Evolutionary conservation across 2,329 filamentous ascomycete species (phyloP).

Genomic region (Sarocladium oryzae): DNA sequence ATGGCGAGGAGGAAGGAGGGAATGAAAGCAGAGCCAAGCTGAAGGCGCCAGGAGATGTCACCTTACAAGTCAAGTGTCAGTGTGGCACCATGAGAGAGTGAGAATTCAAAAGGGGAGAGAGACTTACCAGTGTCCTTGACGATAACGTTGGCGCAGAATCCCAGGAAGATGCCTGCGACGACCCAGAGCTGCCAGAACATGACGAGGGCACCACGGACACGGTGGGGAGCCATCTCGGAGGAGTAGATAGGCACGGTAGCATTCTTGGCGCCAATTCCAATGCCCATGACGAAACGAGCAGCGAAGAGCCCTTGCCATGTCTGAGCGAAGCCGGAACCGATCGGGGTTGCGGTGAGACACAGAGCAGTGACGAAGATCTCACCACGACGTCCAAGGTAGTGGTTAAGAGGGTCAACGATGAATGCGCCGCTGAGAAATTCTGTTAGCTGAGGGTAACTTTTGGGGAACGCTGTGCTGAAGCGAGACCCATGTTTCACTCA

Average conservation of each 20-base stretch:
- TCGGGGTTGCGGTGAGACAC: conserved; percentile 29
- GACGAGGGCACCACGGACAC: conserved; percentile 64
- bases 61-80: too few species aligned
- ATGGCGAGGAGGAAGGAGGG: conserved; percentile 44
- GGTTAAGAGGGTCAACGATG: conserved; percentile 43
- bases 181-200: conserved; percentile 60
- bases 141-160: conserved; percentile 47
- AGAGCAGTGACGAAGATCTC: conserved; percentile 58
- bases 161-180: conserved; percentile 33
- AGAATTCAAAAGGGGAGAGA: too few species aligned
- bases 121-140: conserved; percentile 39
- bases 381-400: conserved; percentile 56
- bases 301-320: conserved; percentile 59
- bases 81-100: too few species aligned
- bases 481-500: conserved; percentile 32
- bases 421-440: conserved; percentile 48
- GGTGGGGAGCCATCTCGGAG: conserved; percentile 61
- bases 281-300: conserved; percentile 59
- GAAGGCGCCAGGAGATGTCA: conserved; percentile 52
- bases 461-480: too few species aligned
- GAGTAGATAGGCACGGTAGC: conserved; percentile 64
- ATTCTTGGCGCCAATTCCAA: conserved; percentile 62
- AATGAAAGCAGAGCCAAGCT: conserved; percentile 52
- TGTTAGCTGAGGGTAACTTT: conserved; percentile 2
- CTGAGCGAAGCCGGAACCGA: conserved; percentile 50